Percentiles rank a stretch among this genome's conserved stretches.
These are phyloP conservation scores for Chenopodium quinoa DNA, from an alignment of 148 eudicot genomes.

Conservation along the genomic window DNA sequence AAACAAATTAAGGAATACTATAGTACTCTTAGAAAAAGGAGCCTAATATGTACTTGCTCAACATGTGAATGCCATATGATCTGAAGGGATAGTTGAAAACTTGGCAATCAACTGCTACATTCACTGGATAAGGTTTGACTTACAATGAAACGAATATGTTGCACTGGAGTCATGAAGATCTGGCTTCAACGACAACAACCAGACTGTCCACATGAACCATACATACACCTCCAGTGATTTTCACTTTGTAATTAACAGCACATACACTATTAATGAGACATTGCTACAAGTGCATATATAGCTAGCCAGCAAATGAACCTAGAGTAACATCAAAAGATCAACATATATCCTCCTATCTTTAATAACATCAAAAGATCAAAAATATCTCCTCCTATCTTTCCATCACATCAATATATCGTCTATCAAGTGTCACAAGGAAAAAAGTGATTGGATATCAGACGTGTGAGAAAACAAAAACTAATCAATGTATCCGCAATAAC, in stretches of 20 bases:
- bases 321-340: neutral
- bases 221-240: neutral
- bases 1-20: neutral
- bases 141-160: neutral
- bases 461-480: neutral
- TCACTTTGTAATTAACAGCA: neutral
- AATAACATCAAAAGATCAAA: no score
- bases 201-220: neutral
- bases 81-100: neutral
- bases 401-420: no score
- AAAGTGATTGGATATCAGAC: neutral
- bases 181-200: neutral
- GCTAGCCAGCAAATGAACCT: neutral
- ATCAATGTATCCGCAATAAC: neutral
- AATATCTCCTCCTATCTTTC: no score
- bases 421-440: neutral
- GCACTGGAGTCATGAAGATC: neutral
- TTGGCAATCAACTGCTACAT: neutral
- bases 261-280: neutral
- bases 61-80: neutral
- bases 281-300: neutral
- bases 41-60: neutral
- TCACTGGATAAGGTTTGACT: neutral
- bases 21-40: neutral
- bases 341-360: no score